Conservation (phyloP, 2,329 filamentous ascomycete species). For the Bipolaris gigantea region DNA sequence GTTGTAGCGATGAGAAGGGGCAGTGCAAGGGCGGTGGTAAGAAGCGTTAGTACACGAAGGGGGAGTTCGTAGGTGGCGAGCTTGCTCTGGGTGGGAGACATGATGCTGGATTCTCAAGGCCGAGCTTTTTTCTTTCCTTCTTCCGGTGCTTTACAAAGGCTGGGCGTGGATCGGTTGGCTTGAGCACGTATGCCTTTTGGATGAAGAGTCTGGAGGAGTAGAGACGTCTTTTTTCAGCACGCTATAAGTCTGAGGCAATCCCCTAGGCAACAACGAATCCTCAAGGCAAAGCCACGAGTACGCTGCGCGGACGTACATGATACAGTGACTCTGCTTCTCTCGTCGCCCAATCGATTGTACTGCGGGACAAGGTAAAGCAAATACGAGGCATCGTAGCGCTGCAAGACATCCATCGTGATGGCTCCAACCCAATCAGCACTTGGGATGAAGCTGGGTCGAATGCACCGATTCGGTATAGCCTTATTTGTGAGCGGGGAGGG, state of each 20-base stretch:
- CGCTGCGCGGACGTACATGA: conserved; percentile 9
- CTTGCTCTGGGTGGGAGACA: not conserved
- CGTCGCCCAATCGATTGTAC: not conserved
- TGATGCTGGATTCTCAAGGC: not conserved
- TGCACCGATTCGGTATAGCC: not conserved
- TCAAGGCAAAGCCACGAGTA: not conserved
- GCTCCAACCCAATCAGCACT: not conserved
- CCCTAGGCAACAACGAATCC: conserved; percentile 18
- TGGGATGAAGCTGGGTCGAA: not conserved
- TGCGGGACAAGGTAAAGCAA: not conserved
- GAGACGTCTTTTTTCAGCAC: not conserved
- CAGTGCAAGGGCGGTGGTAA: conserved; percentile 11
- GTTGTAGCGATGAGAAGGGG: conserved; percentile 19
- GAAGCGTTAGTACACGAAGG: conserved; percentile 13
- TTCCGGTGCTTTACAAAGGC: too few species aligned
- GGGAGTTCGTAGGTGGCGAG: conserved; percentile 8
- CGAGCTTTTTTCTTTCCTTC: too few species aligned
- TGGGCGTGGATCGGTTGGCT: not conserved
- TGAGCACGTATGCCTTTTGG: not conserved
- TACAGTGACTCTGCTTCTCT: not conserved
- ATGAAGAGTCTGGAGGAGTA: not conserved
- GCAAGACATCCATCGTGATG: not conserved
- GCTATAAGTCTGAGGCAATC: not conserved
- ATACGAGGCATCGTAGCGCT: not conserved
- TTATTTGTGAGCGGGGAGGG: not conserved